Evolutionary conservation across 2,329 filamentous ascomycete genomes (phyloP).

Genomic region (Venturia asperata): DNA sequence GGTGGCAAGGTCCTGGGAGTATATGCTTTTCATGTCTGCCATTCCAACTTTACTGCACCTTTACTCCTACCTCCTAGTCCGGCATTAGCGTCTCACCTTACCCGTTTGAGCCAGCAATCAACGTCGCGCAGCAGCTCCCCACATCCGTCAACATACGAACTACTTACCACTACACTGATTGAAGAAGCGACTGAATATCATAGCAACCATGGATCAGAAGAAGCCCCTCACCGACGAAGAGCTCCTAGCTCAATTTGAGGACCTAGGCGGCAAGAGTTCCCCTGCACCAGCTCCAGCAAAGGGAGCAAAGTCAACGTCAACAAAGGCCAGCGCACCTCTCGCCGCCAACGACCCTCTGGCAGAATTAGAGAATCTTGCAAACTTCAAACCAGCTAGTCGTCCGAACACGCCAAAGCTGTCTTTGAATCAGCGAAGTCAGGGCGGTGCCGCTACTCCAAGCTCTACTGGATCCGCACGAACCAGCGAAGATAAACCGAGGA

Average conservation of each 20-base stretch:
- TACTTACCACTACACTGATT: neutral
- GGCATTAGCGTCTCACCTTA: slow-evolving; percentile 1
- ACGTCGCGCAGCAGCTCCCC: neutral
- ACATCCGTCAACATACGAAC: slow-evolving; percentile 2
- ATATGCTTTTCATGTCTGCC: neutral
- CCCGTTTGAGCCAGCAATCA: slow-evolving; percentile 1
- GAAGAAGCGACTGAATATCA: too few species aligned
- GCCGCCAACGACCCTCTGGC: slow-evolving; percentile 68
- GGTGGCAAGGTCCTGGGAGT: neutral
- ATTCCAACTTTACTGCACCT: neutral
- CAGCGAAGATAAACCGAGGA: slow-evolving; percentile 49
- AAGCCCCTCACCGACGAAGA: slow-evolving; percentile 39
- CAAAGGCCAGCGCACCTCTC: slow-evolving; percentile 38
- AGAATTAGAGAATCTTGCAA: slow-evolving; percentile 57
- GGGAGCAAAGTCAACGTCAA: slow-evolving; percentile 36
- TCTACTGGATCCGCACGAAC: slow-evolving; percentile 36
- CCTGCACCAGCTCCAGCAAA: slow-evolving; percentile 28
- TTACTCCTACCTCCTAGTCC: neutral
- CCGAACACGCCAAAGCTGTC: slow-evolving; percentile 70
- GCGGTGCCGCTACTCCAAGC: slow-evolving; percentile 31
- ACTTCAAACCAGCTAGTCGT: slow-evolving; percentile 60
- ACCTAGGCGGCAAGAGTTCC: slow-evolving; percentile 31
- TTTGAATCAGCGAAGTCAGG: slow-evolving; percentile 29
- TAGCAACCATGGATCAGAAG: slow-evolving; percentile 14
- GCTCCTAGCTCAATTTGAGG: slow-evolving; percentile 40